phyloP scores from a whole-genome alignment of 2,329 filamentous ascomycete genomes.

The Microcera coccophila region DNA sequence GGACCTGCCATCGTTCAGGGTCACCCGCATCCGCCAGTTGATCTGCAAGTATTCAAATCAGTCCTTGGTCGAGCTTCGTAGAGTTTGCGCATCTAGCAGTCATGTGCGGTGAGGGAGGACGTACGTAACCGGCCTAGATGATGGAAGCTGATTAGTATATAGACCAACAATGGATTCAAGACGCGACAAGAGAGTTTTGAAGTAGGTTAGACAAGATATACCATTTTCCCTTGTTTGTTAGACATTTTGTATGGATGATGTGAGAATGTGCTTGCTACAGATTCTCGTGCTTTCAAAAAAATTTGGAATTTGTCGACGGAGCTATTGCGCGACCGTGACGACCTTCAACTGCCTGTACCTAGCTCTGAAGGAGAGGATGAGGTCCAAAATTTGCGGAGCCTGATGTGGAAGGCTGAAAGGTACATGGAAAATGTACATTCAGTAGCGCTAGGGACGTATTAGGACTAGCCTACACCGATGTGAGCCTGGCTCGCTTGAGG shows the following conservation, averaged over 20 bases:
- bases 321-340: slow-evolving; percentile 38
- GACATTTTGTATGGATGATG: slow-evolving; percentile 32
- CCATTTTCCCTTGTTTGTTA: slow-evolving; percentile 99
- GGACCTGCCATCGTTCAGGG: slow-evolving; percentile 88
- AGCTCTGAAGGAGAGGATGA: slow-evolving; percentile 42
- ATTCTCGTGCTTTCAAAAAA: slow-evolving; percentile 41
- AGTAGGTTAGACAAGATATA: slow-evolving; percentile 56
- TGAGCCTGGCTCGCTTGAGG: slow-evolving; percentile 31
- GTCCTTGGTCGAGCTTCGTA: slow-evolving; percentile 3
- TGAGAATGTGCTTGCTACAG: slow-evolving; percentile 31
- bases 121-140: slow-evolving; percentile 66
- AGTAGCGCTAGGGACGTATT: slow-evolving; percentile 24
- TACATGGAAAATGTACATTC: slow-evolving; percentile 31
- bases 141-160: slow-evolving; percentile 57
- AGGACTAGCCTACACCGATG: slow-evolving; percentile 15
- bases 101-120: slow-evolving; percentile 35
- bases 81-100: neutral
- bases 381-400: slow-evolving; percentile 45
- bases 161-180: slow-evolving; percentile 38
- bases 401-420: slow-evolving; percentile 38
- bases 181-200: slow-evolving; percentile 18
- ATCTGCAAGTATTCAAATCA: slow-evolving; percentile 57
- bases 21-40: slow-evolving; percentile 99
- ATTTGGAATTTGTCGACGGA: slow-evolving; percentile 36
- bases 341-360: slow-evolving; percentile 43